Percentiles rank a stretch among this genome's conserved stretches.
These are phyloP conservation scores for Aureobasidium sp. DNA, from an alignment of 2,329 filamentous ascomycete genomes.

Conservation along the genomic window DNA sequence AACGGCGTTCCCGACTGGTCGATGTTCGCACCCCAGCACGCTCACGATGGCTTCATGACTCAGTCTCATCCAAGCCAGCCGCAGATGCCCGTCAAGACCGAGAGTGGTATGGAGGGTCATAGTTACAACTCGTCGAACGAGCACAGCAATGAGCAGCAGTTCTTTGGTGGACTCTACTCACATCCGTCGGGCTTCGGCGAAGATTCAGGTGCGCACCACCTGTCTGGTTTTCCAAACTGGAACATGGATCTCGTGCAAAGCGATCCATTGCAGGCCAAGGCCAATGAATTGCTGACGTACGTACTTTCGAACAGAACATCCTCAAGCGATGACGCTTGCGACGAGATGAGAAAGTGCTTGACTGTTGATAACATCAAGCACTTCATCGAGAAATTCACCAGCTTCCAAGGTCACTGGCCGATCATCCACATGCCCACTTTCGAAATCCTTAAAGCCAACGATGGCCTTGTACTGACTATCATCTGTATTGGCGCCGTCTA, in stretches of 20 bases:
- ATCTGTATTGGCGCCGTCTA: constrained; percentile 70
- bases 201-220: constrained; percentile 25
- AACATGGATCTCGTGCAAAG: constrained; percentile 28
- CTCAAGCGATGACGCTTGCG: constrained; percentile 17
- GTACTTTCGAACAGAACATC: constrained; percentile 17
- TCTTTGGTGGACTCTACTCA: constrained; percentile 44
- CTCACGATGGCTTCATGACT: constrained; percentile 38
- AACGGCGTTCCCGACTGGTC: constrained; percentile 36
- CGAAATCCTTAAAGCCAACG: constrained; percentile 57
- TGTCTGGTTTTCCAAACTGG: constrained; percentile 35
- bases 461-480: constrained; percentile 61
- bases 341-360: constrained; percentile 41
- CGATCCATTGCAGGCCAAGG: constrained; percentile 41
- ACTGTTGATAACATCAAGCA: constrained; percentile 62
- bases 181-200: constrained; percentile 31
- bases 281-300: constrained; percentile 40
- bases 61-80: constrained; percentile 24
- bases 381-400: constrained; percentile 63
- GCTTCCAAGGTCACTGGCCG: constrained; percentile 68
- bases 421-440: constrained; percentile 67
- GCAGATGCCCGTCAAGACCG: constrained; percentile 37
- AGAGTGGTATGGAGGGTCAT: constrained; percentile 35
- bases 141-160: constrained; percentile 37
- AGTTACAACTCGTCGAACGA: constrained; percentile 35
- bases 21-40: constrained; percentile 36